Evolutionary conservation across 805 yeast species (phyloP), one percentile per base, ranked within the genome.

Genomic region (Candida ascalaphidarum): DNA sequence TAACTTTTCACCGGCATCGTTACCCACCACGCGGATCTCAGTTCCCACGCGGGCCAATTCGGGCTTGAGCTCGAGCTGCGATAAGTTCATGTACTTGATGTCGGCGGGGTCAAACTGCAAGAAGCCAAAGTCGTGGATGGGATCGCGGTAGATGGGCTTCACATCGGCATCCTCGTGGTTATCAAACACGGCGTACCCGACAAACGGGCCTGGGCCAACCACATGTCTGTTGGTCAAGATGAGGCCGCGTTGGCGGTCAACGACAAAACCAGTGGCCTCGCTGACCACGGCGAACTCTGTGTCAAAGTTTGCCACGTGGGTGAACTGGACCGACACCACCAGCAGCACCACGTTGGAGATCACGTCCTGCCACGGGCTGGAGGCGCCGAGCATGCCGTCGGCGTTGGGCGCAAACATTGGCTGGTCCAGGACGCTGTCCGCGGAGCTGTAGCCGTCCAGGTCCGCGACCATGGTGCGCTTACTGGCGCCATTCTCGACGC

Each of bases 181-280:
- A 48, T 88, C 95, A 48, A 88, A 88, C 2, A 88, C 85, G 0
- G 83, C 95, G 46, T 81, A 84, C 1, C 96, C 96, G 20, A 77
- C 71, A 52, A 88, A 86, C 1, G 96, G 96, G 11, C 96, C 95
- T 0, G 96, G 86, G 2, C 95, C 95, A 23, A 86, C 96, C 27
- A 88, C 96, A 48, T 88, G 96, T 47, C 96, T 70, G 57, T 88
- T 88, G 8, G 96, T 88, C 50, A 88, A 65, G 36, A 88, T 85
- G 34, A 86, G 72, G 11, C 96, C 96, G 15, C 74, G 55, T 31
- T 70, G 63, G 3, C 89, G 68, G 51, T 88, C 96, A 8, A 88
- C 96, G 5, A 88, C 85, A 52, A 88, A 88, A 2, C 96, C 96
- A 1, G 96, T 84, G n/a, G 96, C 96, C 52, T 88, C 94, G 30